Conservation (phyloP, 176 grass and related monocot genomes). For the Typha latifolia region DNA sequence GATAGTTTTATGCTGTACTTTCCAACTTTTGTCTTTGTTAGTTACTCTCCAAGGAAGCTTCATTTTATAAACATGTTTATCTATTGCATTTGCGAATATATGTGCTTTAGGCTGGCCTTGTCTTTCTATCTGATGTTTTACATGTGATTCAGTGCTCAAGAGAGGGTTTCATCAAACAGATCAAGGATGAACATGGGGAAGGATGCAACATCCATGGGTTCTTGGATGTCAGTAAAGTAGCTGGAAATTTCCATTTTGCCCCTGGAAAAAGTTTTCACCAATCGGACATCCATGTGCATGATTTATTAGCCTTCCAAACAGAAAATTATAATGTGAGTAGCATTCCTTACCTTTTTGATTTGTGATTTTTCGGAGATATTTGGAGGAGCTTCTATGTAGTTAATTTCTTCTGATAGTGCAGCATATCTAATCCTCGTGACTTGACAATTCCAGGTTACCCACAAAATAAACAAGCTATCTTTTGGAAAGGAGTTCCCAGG, state of each 20-base stretch:
- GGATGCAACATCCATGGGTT: conserved; percentile 89
- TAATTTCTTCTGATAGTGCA: too few species aligned
- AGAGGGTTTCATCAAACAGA: conserved; percentile 82
- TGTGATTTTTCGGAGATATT: neutral
- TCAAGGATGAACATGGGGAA: conserved; percentile 83
- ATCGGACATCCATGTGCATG: conserved; percentile 60
- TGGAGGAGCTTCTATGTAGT: too few species aligned
- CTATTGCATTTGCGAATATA: neutral
- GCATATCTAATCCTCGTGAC: neutral
- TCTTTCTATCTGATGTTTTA: conserved; percentile 8
- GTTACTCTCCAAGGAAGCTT: too few species aligned
- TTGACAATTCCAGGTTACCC: conserved; percentile 57
- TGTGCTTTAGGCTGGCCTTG: conserved; percentile 1
- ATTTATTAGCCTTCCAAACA: conserved; percentile 37
- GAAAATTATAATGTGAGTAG: conserved; percentile 81
- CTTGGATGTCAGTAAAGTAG: conserved; percentile 91
- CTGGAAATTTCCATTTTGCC: conserved; percentile 91
- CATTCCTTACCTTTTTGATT: neutral
- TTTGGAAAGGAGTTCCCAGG: conserved; percentile 91
- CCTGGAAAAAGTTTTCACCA: conserved; percentile 90
- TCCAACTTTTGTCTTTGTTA: too few species aligned
- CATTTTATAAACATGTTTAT: neutral
- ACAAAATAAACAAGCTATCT: conserved; percentile 93
- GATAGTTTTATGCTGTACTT: too few species aligned
- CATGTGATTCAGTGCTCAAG: conserved; percentile 43